Percentiles rank a stretch among this genome's conserved stretches.
Conservation (phyloP, 169 alveolate species). For the Babesia divergens region DNA sequence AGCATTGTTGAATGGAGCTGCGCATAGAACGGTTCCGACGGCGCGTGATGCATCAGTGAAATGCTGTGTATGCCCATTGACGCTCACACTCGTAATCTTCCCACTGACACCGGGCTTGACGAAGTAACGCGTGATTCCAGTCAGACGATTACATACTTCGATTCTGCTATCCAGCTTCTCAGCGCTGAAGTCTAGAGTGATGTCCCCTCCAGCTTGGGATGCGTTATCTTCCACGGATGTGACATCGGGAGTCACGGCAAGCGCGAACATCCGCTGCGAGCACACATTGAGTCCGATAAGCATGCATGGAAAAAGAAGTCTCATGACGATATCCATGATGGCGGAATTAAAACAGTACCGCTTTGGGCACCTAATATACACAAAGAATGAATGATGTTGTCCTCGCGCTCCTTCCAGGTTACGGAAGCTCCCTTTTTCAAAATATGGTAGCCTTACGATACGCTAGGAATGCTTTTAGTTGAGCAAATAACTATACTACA, state of each 20-base stretch:
- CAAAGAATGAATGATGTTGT: too few species aligned
- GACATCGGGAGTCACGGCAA: not conserved
- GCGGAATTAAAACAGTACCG: too few species aligned
- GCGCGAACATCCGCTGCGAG: too few species aligned
- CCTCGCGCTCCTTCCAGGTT: too few species aligned
- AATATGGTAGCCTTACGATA: too few species aligned
- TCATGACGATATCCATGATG: too few species aligned
- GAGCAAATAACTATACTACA: too few species aligned
- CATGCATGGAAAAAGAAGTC: too few species aligned
- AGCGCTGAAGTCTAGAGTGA: slow-evolving; percentile 19
- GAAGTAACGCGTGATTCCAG: slow-evolving; percentile 29
- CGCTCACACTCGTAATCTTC: not conserved
- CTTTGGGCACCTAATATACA: too few species aligned
- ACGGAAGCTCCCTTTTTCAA: too few species aligned
- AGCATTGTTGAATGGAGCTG: slow-evolving; percentile 42
- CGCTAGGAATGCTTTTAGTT: too few species aligned
- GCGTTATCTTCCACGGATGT: not conserved
- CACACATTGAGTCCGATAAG: too few species aligned
- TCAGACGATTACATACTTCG: slow-evolving; percentile 1
- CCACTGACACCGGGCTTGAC: slow-evolving; percentile 1
- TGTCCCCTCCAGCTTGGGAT: not conserved
- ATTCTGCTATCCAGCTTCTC: not conserved
- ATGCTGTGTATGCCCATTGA: not conserved
- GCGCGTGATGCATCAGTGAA: not conserved
- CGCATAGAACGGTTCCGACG: slow-evolving; percentile 19